These are phyloP conservation scores for Ceratocystis colombiana DNA, from an alignment of 2,329 filamentous ascomycete species.

Conservation along the genomic window DNA sequence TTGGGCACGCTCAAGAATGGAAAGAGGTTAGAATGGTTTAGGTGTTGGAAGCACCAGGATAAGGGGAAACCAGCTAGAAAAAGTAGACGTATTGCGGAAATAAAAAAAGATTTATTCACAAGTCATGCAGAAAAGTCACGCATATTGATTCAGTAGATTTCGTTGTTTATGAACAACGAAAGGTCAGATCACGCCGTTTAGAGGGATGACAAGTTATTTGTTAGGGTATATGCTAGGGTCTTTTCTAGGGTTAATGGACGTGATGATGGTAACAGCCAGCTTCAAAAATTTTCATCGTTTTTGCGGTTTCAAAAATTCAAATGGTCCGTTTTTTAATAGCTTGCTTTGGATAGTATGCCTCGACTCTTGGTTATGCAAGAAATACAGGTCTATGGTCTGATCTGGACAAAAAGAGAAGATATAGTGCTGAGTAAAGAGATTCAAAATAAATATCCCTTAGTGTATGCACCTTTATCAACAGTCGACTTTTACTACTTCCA, in stretches of 20 bases:
- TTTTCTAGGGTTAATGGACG: too few relatives aligned
- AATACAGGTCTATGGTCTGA: background rate
- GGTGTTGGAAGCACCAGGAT: too few relatives aligned
- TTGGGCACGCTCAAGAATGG: background rate
- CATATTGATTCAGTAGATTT: background rate
- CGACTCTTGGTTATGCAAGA: background rate
- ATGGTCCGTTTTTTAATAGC: background rate
- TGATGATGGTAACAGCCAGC: too few relatives aligned
- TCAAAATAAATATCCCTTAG: background rate
- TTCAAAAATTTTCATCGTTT: too few relatives aligned
- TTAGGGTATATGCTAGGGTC: background rate
- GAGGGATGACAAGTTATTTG: background rate
- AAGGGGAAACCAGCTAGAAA: background rate
- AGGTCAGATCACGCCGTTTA: background rate
- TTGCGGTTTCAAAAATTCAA: too few relatives aligned
- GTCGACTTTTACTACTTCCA: conserved; percentile 31
- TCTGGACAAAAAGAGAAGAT: background rate
- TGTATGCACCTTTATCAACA: background rate
- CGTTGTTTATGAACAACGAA: background rate
- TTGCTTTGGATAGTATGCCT: background rate
- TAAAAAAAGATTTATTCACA: background rate
- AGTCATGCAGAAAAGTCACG: background rate
- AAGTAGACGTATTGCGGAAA: background rate
- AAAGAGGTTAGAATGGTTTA: background rate
- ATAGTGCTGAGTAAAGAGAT: background rate